These are phyloP conservation scores for Xylariaceae sp. DNA, from an alignment of 2,329 filamentous ascomycete genomes.

Conservation along the genomic window DNA sequence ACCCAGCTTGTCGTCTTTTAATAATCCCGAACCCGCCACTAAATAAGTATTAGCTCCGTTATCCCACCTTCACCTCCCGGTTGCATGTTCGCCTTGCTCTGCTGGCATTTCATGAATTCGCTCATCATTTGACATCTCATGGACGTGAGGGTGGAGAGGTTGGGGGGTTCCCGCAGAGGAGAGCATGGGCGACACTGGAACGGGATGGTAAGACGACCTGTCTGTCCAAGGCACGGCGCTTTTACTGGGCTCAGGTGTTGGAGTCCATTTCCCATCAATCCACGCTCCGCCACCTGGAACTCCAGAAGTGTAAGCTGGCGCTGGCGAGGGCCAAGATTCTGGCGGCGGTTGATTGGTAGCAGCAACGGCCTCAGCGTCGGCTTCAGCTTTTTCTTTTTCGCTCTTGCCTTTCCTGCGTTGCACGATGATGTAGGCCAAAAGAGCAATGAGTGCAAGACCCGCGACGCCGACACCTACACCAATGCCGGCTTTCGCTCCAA, in stretches of 20 bases:
- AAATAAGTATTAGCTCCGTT: not conserved
- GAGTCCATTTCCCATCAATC: conserved; percentile 11
- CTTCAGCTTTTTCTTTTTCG: conserved; percentile 4
- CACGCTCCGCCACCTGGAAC: conserved; percentile 1
- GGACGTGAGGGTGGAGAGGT: conserved; percentile 11
- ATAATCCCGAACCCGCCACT: not conserved
- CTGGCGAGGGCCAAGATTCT: conserved; percentile 2
- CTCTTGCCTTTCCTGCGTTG: conserved; percentile 6
- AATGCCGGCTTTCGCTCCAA: conserved; percentile 15
- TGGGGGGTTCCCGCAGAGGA: conserved; percentile 22
- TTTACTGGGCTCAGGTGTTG: conserved; percentile 1
- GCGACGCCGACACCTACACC: conserved; percentile 28
- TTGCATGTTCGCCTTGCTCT: not conserved
- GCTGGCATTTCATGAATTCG: conserved; percentile 9
- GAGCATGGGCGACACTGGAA: conserved; percentile 20
- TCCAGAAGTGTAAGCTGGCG: conserved; percentile 10
- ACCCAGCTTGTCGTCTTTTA: not conserved
- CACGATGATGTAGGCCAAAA: conserved; percentile 20
- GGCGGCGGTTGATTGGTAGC: not conserved
- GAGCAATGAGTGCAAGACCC: conserved; percentile 22
- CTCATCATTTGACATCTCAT: conserved; percentile 9
- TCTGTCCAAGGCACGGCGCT: conserved; percentile 24
- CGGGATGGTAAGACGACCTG: conserved; percentile 25
- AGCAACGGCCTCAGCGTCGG: conserved; percentile 2
- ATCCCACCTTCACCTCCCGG: not conserved